Evolutionary conservation across 176 grass and related monocot genomes (phyloP), one percentile per base, ranked within the genome.

Genomic region (Pontederia paniculata): DNA sequence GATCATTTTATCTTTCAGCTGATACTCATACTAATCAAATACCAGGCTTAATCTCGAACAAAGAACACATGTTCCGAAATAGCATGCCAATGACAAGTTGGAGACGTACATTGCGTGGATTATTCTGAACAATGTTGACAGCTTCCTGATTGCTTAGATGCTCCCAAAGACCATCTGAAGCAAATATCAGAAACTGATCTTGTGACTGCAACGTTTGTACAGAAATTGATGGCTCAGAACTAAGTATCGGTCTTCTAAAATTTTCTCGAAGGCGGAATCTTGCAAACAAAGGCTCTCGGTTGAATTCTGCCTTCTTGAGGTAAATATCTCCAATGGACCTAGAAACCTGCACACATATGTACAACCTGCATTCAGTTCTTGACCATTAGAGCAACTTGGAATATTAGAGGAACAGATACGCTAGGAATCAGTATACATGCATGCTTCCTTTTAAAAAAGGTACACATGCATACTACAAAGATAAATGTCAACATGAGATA

Each of bases 121-220:
- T 74, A 67, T 78, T 80, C 64, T 85, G 81, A 62, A 95, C 85
- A 60, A 86, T 67, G 21, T 88, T 52, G 55, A 95, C 89, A 21
- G 85, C 89, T 71, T 95, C 79, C 66, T 95, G 78, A 75, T 95
- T 89, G 57, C 49, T 89, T 67, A 95, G 62, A 59, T 95, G 89
- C 73, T 95, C 89, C 89, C 89, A 95, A 53, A 95, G 81, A 44
- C 89, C 89, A 79, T 95, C 89, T 62, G 89, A 88, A 20, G 89
- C 89, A 67, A 95, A 95, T 79, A 95, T 95, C 61, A 95, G 72
- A 69, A 95, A 95, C 50, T 63, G 79, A 69, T 95, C 85, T 51
- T 72, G 74, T 53, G 67, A 54, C 45, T 85, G 73, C 57, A 95
- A 66, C 73, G 75, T 75, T 66, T 85, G 84, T 45, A 73, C 73